Evolutionary conservation across 139 green algal species (phyloP), one percentile per base, ranked within the genome.

Genomic region (Coccomyxa sp.): DNA sequence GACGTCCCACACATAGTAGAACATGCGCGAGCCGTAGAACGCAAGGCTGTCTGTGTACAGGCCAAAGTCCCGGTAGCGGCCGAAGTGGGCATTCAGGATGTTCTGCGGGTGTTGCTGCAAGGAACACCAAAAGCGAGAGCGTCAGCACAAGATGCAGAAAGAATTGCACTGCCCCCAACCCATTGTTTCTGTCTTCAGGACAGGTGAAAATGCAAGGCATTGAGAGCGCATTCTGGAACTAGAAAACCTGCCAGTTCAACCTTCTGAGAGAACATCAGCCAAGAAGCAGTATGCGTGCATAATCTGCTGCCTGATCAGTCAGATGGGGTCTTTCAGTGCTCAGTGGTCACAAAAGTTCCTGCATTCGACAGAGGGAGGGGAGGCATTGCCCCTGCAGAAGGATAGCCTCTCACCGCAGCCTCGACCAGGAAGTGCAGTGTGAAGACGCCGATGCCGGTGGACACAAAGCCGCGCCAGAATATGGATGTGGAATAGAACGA

Each of bases 401-500:
- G 9, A 71, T 14, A 15, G 32, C 15, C 30, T 1, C 76, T 14
- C 58, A 86, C 82, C 83, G 83, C 66, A 71, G 57, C 68, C 58
- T 82, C 81, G 68, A 87, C 83, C 25, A 92, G 86, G 79, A 87
- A 91, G 87, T 93, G 91, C 63, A 92, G 84, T 25, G 86, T 90
- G 63, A 95, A 79, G 32, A 94, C 89, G 71, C 90, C 89, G 23
- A 88, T 88, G 79, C 88, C 91, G 13, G 92, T 95, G 25, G 92
- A 90, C 83, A 95, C 81, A 81, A 95, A 95, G 59, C 88, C 88
- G 38, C 92, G 85, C 92, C 92, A 95, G 66, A 95, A 89, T 45
- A 95, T 89, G 76, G 85, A 89, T 63, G 79, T 81, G 89, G 93
- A 89, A 90, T 92, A 97, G 88, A 96, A 97, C 31, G 90, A 94